A percentile compares a stretch with the other conserved stretches of the same genome.
Conservation (phyloP, 2,329 filamentous ascomycete genomes). For the Phaeomoniella chlamydospora region DNA sequence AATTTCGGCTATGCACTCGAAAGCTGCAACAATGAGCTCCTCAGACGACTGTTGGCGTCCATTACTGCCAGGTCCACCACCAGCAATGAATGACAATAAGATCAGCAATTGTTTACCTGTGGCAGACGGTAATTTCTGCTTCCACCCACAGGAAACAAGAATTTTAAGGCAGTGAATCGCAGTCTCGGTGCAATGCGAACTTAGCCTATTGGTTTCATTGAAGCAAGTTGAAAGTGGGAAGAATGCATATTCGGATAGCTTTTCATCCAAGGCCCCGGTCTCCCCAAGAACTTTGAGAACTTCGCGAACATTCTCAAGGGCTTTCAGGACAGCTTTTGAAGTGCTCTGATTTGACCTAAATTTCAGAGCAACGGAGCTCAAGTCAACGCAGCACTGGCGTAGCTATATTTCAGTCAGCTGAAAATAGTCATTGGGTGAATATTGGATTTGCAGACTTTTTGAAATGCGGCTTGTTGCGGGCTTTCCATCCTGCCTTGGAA, state of each 20-base stretch:
- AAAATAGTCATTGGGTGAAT: neutral
- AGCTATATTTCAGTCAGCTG: slow-evolving; percentile 25
- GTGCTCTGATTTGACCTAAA: slow-evolving; percentile 31
- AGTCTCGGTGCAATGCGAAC: slow-evolving; percentile 55
- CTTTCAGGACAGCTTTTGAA: slow-evolving; percentile 30
- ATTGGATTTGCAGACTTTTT: slow-evolving; percentile 16
- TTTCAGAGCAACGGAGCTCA: slow-evolving; percentile 38
- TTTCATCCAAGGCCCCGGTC: slow-evolving; percentile 49
- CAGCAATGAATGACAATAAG: slow-evolving; percentile 67
- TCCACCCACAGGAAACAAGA: slow-evolving; percentile 69
- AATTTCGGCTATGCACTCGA: slow-evolving; percentile 53
- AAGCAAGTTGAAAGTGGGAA: slow-evolving; percentile 84
- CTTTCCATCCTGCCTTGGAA: too few species aligned
- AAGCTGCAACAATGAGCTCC: slow-evolving; percentile 59
- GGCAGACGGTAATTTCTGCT: slow-evolving; percentile 50
- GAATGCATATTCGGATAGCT: slow-evolving; percentile 86
- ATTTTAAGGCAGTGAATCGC: slow-evolving; percentile 61
- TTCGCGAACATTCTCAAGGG: slow-evolving; percentile 28
- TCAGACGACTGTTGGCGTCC: slow-evolving; percentile 35
- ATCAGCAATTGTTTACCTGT: slow-evolving; percentile 76
- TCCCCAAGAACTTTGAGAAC: slow-evolving; percentile 23
- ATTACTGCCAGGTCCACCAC: slow-evolving; percentile 48
- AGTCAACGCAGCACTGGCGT: slow-evolving; percentile 42
- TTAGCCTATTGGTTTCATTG: slow-evolving; percentile 56
- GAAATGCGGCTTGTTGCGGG: slow-evolving; percentile 24